Evolutionary conservation across 768 basidiomycete genomes (phyloP).

Genomic region (Leucocoprinus birnbaumii): DNA sequence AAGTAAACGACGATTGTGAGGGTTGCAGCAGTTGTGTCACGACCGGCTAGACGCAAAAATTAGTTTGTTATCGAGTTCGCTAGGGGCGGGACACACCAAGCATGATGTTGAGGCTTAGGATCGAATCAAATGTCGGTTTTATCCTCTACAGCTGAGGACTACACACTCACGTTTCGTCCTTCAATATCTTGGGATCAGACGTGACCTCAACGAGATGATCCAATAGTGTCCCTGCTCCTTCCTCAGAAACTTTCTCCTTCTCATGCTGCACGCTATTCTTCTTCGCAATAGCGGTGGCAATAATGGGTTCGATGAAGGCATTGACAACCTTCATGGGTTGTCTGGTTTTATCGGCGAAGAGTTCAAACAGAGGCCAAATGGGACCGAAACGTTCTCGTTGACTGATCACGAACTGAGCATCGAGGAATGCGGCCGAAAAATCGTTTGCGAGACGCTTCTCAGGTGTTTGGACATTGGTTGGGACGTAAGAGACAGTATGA

Average conservation of each 20-base stretch:
- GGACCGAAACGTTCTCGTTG: constrained; percentile 40
- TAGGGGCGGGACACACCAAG: constrained; percentile 25
- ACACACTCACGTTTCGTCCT: constrained; percentile 39
- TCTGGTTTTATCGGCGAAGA: constrained; percentile 41
- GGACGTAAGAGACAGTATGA: constrained; percentile 28
- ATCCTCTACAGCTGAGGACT: background rate
- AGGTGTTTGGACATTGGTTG: constrained; percentile 19
- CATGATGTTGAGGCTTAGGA: constrained; percentile 39
- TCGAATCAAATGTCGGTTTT: background rate
- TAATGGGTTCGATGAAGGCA: constrained; percentile 49
- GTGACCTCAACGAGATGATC: constrained; percentile 55
- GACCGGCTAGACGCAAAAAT: constrained; percentile 28
- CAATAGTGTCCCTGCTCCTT: constrained; percentile 45
- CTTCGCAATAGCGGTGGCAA: constrained; percentile 47
- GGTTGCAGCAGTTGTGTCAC: constrained; percentile 44
- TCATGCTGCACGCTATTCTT: constrained; percentile 20
- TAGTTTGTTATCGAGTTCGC: background rate
- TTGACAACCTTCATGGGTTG: constrained; percentile 52
- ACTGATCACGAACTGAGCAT: constrained; percentile 42
- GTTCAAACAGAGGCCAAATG: constrained; percentile 54
- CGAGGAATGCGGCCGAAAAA: constrained; percentile 47
- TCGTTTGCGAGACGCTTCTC: constrained; percentile 31
- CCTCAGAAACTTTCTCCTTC: constrained; percentile 23
- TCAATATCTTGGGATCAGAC: constrained; percentile 41
- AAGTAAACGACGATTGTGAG: constrained; percentile 40